A percentile compares a stretch with the other conserved stretches of the same genome.
phyloP scores from a whole-genome alignment of 139 green algal species.

The Micractinium sp. region DNA sequence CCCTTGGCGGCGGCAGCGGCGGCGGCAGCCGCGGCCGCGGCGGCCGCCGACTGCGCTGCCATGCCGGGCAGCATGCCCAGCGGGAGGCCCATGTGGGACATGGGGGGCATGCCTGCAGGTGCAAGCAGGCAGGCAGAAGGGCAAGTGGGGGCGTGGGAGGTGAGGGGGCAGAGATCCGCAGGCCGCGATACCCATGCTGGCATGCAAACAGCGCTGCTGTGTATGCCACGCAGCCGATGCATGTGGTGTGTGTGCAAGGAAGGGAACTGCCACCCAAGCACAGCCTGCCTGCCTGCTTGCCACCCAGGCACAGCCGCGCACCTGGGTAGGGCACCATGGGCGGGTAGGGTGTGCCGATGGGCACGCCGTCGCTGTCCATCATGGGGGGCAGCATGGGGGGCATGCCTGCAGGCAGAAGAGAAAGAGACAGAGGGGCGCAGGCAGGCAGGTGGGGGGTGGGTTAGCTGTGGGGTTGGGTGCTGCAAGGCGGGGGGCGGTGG shows the following conservation, averaged over 20 bases:
- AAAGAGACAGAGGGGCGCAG: neutral
- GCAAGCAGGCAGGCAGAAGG: neutral
- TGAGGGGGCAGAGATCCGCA: neutral
- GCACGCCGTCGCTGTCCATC: slow-evolving; percentile 10
- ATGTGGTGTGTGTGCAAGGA: too few species aligned
- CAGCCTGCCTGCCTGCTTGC: too few species aligned
- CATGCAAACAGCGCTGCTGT: too few species aligned
- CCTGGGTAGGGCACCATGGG: neutral
- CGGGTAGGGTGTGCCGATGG: neutral
- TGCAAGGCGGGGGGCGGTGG: neutral
- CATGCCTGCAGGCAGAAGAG: neutral
- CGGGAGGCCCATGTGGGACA: neutral
- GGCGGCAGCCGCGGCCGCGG: neutral
- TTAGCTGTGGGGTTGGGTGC: too few species aligned
- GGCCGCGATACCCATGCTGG: neutral
- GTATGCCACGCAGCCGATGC: too few species aligned
- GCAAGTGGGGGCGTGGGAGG: too few species aligned
- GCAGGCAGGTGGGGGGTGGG: neutral
- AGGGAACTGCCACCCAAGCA: too few species aligned
- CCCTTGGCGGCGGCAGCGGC: neutral
- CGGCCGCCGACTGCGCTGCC: neutral
- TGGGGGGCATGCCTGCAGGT: neutral
- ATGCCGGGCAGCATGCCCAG: slow-evolving; percentile 3
- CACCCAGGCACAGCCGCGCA: neutral
- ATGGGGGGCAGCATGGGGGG: neutral